Conservation (phyloP, 2,329 filamentous ascomycete species). For the Aspergillus tubingensis region DNA sequence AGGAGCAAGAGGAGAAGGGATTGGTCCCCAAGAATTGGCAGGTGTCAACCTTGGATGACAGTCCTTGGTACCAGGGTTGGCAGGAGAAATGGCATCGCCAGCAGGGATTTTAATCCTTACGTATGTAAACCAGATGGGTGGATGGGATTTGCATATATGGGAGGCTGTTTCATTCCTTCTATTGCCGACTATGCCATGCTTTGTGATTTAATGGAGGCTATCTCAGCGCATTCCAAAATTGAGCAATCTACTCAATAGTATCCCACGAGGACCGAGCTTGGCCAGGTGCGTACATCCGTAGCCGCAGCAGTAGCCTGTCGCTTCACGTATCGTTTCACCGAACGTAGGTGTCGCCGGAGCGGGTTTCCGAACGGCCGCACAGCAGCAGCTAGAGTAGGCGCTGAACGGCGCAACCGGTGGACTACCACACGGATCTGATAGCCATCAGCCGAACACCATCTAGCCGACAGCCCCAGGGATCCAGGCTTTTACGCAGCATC, state of each 20-base stretch:
- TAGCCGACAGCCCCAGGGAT: too few relatives aligned
- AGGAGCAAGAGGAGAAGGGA: constrained; percentile 66
- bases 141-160: constrained; percentile 3
- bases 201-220: neutral
- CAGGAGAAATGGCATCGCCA: constrained; percentile 69
- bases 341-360: too few relatives aligned
- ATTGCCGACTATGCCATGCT: neutral
- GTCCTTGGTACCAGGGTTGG: constrained; percentile 76
- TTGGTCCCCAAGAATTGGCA: constrained; percentile 65
- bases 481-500: too few relatives aligned
- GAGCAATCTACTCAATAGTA: neutral
- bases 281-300: neutral
- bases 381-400: too few relatives aligned
- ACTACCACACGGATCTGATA: too few relatives aligned
- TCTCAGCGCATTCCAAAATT: too few relatives aligned
- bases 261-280: neutral
- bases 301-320: too few relatives aligned
- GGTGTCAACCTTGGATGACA: constrained; percentile 69
- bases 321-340: too few relatives aligned
- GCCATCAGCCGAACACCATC: too few relatives aligned
- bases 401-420: too few relatives aligned
- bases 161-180: constrained; percentile 2
- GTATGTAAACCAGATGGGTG: neutral
- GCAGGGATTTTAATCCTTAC: constrained; percentile 57
- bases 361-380: too few relatives aligned